Base-by-base conservation (phyloP, 345 rosid genomes). In the Sonneratia alba region DNA sequence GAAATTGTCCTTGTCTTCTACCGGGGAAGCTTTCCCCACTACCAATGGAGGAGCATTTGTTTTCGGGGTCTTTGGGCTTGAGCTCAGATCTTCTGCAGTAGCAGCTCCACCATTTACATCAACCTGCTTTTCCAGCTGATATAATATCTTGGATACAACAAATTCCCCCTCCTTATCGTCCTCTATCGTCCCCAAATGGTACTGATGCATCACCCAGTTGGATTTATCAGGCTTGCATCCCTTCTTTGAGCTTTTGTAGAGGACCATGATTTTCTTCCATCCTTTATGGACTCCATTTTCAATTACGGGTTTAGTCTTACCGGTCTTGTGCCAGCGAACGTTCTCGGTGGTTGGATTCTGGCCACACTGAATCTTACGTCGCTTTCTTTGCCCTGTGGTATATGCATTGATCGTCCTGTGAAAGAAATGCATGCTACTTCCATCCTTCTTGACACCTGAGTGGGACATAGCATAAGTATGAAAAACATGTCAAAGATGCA, bases 261-360 rank as follows among this genome's bases (percentile, higher is more conserved):
- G 97, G 75, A 95, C 97, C 99, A 95, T 87, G 51, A 92, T 88
- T 79, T 95, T 95, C 84, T 89, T 91, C 70, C 91, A 92, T 14
- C 98, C 99, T 73, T 73, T 86, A 1, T 76, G 89, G 61, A 84
- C 78, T 62, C 97, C 96, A 75, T 80, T 87, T 43, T 83, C 82
- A 0, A 83, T 63, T 70, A 95, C 81, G 74, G 81, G 45, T 80
- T 87, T 92, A 67, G 94, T 95, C 83, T 80, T 89, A 51, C 99
- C 99, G 8, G 99, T 95, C 84, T 95, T 95, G 76, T 95, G 99
- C 99, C 99, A 95, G 71, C 99, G 94, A 32, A 88, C 94, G 74
- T 79, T 83, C 66, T 88, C 94, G 77, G 79, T 83, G 13, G 76
- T 43, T 1, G 78, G 53, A 78, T 76, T 74, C 34, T 79, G 70